Conservation (phyloP, 2,329 filamentous ascomycete genomes). For the Coniochaeta prunicola region DNA sequence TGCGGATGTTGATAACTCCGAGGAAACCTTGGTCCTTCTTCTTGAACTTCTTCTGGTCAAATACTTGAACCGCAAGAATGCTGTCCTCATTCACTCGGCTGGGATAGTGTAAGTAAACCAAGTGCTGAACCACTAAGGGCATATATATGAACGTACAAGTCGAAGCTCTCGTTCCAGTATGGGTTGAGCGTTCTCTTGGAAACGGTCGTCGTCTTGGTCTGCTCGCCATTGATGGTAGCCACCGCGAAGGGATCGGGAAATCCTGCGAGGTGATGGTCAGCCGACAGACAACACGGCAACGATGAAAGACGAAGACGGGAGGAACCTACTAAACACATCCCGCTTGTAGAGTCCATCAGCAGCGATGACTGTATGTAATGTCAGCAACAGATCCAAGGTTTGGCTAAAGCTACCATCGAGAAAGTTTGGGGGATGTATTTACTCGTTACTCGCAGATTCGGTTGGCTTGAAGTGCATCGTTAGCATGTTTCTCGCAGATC, state of each 20-base stretch:
- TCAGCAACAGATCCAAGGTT: constrained; percentile 10
- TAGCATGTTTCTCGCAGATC: constrained; percentile 10
- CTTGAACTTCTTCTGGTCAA: constrained; percentile 99
- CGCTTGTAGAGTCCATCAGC: constrained; percentile 98
- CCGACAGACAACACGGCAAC: neutral
- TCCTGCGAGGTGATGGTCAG: constrained; percentile 44
- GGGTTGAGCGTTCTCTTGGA: constrained; percentile 97
- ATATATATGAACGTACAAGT: constrained; percentile 62
- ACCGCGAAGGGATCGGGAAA: constrained; percentile 98
- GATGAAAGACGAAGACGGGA: neutral
- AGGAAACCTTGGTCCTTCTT: constrained; percentile 99
- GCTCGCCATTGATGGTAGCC: constrained; percentile 92
- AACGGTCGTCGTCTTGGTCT: constrained; percentile 95
- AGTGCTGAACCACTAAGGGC: constrained; percentile 10
- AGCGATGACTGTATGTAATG: constrained; percentile 72
- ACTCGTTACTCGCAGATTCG: constrained; percentile 94
- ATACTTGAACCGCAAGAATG: constrained; percentile 95
- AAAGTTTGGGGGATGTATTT: constrained; percentile 27
- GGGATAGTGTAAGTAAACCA: neutral
- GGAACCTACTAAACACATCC: constrained; percentile 89
- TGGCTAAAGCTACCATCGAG: constrained; percentile 8
- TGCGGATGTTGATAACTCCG: constrained; percentile 92
- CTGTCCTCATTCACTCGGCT: constrained; percentile 91
- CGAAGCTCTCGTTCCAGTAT: constrained; percentile 99
- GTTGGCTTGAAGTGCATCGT: constrained; percentile 46